Conservation (phyloP, 257 asterid species). For the Capsicum chinense region DNA sequence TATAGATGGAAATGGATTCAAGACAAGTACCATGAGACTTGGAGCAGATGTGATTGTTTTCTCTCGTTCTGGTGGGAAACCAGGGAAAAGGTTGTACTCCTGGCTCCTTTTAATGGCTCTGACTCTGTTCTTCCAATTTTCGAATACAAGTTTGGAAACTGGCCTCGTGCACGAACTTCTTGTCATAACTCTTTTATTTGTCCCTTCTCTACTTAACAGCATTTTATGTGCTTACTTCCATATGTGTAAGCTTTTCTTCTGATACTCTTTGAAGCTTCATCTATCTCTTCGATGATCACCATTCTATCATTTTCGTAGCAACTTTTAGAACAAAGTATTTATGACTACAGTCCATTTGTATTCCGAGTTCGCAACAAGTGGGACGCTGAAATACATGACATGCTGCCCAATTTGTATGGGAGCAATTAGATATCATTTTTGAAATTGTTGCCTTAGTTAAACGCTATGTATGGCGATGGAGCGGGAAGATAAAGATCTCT, state of each 20-base stretch:
- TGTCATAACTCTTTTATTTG: neutral
- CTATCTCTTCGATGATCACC: neutral
- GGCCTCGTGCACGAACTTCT: neutral
- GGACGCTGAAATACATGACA: neutral
- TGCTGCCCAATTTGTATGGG: neutral
- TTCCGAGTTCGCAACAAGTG: neutral
- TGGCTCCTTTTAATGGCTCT: conserved; percentile 7
- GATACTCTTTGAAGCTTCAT: neutral
- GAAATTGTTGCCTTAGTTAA: neutral
- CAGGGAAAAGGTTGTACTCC: conserved; percentile 62
- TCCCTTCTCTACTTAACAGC: neutral
- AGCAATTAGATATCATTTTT: neutral
- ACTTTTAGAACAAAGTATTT: neutral
- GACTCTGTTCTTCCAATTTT: neutral
- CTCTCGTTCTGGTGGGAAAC: conserved; percentile 69
- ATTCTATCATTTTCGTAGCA: neutral
- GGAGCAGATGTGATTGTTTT: conserved; percentile 98
- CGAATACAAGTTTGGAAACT: neutral
- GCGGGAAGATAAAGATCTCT: neutral
- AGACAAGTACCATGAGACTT: conserved; percentile 99
- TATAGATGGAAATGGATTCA: conserved; percentile 97
- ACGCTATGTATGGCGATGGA: neutral
- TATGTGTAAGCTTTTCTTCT: neutral
- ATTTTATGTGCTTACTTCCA: neutral
- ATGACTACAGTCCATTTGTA: neutral